These are phyloP conservation scores for Cymodocea nodosa DNA, from an alignment of 116 monocot genomes.

Conservation along the genomic window DNA sequence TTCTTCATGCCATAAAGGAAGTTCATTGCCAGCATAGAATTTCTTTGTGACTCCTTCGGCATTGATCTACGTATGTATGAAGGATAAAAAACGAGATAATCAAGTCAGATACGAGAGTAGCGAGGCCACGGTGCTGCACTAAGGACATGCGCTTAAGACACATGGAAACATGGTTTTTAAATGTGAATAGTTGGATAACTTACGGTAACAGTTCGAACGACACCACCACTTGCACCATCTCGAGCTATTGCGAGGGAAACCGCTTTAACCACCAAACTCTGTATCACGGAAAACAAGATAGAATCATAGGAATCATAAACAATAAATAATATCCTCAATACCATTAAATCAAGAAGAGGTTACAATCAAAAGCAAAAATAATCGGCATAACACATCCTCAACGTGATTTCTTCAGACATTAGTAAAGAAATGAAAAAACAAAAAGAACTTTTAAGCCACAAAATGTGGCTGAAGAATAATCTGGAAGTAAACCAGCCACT, in stretches of 20 bases:
- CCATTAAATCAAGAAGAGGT: not conserved
- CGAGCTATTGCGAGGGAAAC: constrained; percentile 88
- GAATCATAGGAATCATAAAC: too few relatives aligned
- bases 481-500: too few relatives aligned
- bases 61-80: constrained; percentile 31
- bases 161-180: too few relatives aligned
- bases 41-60: constrained; percentile 49
- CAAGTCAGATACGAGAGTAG: too few relatives aligned
- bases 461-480: too few relatives aligned
- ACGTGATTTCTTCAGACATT: too few relatives aligned
- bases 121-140: too few relatives aligned
- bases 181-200: constrained; percentile 13
- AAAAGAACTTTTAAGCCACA: too few relatives aligned
- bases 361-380: not conserved
- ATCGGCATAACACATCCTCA: too few relatives aligned
- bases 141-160: too few relatives aligned
- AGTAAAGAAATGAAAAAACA: too few relatives aligned
- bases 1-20: constrained; percentile 77
- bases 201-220: constrained; percentile 86
- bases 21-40: constrained; percentile 46
- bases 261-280: constrained; percentile 82
- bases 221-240: constrained; percentile 94
- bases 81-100: too few relatives aligned
- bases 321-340: not conserved
- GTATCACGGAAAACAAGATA: not conserved